Evolutionary conservation across 1,139 yeast genomes (phyloP).

Genomic region (Candida dubliniensis): DNA sequence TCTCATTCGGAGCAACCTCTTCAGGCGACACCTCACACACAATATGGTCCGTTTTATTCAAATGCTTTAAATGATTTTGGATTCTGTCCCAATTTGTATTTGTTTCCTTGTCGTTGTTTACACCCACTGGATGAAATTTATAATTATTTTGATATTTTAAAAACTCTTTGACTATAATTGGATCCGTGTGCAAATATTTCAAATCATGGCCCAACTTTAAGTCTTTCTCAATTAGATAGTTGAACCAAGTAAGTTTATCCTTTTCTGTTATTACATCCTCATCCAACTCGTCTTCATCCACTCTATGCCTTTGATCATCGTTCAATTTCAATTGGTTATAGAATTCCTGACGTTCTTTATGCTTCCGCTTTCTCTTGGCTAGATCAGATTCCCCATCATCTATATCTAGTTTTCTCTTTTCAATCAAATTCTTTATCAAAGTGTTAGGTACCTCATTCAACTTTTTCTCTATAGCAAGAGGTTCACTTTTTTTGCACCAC

Average conservation of each 20-base stretch:
- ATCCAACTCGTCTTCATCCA: constrained; percentile 20
- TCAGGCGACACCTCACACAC: constrained; percentile 19
- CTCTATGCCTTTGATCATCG: constrained; percentile 19
- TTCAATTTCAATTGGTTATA: constrained; percentile 37
- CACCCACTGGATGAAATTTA: constrained; percentile 30
- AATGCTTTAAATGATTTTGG: constrained; percentile 23
- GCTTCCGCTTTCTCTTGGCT: constrained; percentile 24
- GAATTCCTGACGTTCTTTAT: constrained; percentile 38
- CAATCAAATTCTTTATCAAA: constrained; percentile 36
- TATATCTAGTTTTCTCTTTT: constrained; percentile 35
- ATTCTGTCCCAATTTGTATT: constrained; percentile 18
- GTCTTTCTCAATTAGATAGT: constrained; percentile 46
- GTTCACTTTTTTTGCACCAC: constrained; percentile 35
- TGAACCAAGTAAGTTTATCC: constrained; percentile 40
- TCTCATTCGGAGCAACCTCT: constrained; percentile 6
- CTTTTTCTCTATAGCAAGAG: constrained; percentile 23
- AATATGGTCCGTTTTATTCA: constrained; percentile 32
- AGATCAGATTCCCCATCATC: constrained; percentile 30
- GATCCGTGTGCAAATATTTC: constrained; percentile 35
- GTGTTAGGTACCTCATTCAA: constrained; percentile 35
- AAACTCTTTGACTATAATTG: constrained; percentile 26
- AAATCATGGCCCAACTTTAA: constrained; percentile 43
- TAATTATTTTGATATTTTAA: constrained; percentile 28
- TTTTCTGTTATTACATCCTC: constrained; percentile 27
- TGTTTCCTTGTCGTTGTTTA: constrained; percentile 20